phyloP scores from a whole-genome alignment of 1,139 yeast species.

The Candida gigantensis region DNA sequence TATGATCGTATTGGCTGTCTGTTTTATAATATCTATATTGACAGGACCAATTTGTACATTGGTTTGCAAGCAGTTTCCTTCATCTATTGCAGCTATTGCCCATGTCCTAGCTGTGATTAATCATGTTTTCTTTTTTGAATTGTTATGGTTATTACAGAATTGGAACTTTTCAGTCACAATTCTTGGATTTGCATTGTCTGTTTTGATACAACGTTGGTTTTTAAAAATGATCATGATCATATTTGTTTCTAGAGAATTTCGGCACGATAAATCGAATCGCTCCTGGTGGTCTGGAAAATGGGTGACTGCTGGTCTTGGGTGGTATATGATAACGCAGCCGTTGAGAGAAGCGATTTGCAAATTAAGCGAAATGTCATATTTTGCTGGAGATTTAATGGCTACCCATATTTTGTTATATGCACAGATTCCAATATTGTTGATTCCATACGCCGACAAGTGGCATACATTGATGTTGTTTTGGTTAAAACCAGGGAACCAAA shows the following conservation, averaged over 20 bases:
- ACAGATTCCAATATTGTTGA: slow-evolving; percentile 53
- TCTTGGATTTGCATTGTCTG: slow-evolving; percentile 46
- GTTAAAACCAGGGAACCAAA: slow-evolving; percentile 65
- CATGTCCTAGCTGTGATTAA: slow-evolving; percentile 45
- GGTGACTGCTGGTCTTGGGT: slow-evolving; percentile 55
- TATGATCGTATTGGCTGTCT: slow-evolving; percentile 33
- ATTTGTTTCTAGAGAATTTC: slow-evolving; percentile 51
- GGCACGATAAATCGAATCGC: slow-evolving; percentile 49
- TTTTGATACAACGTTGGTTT: slow-evolving; percentile 45
- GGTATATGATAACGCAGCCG: slow-evolving; percentile 53
- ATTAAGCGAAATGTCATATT: slow-evolving; percentile 53
- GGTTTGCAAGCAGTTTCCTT: slow-evolving; percentile 40
- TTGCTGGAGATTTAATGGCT: slow-evolving; percentile 52
- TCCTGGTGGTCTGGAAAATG: slow-evolving; percentile 77
- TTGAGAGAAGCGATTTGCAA: slow-evolving; percentile 56
- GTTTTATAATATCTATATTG: slow-evolving; percentile 42
- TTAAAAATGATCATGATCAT: slow-evolving; percentile 40
- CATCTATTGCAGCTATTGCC: slow-evolving; percentile 43
- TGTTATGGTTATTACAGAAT: slow-evolving; percentile 53
- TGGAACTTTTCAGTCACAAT: slow-evolving; percentile 53
- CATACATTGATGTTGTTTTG: slow-evolving; percentile 81
- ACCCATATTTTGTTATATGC: slow-evolving; percentile 53
- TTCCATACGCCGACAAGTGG: slow-evolving; percentile 68
- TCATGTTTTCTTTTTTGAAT: slow-evolving; percentile 48
- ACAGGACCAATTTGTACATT: slow-evolving; percentile 48